Evolutionary conservation across 176 grass and related monocot species (phyloP), one percentile per base, ranked within the genome.

Genomic region (Alloteropsis semialata): DNA sequence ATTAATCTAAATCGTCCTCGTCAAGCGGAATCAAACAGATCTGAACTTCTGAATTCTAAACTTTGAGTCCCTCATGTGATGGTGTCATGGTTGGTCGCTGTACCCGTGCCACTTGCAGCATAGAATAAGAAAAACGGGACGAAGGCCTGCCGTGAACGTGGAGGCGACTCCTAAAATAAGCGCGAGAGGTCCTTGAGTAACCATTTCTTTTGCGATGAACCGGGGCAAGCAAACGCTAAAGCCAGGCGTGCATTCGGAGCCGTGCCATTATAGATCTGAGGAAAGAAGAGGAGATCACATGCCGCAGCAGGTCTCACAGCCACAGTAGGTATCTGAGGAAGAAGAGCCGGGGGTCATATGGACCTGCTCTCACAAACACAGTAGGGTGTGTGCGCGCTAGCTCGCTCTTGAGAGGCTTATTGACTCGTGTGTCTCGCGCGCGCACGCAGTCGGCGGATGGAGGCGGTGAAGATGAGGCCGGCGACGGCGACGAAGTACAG

Each of bases 401-500:
- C n/a, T n/a, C n/a, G n/a, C n/a, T n/a, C n/a, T n/a, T n/a, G n/a
- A n/a, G n/a, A n/a, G n/a, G n/a, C n/a, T n/a, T n/a, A n/a, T n/a
- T 58, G 55, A 27, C n/a, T 27, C 55, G n/a, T 5, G 10, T 57
- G 54, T 11, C 9, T 57, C 19, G 24, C 22, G 12, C n/a, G 9
- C 46, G 16, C 55, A 58, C 55, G 10, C n/a, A 58, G n/a, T 6
- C 54, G n/a, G 22, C 54, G n/a, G 3, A 80, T 78, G 84, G 89
- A 91, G 75, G 53, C 74, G 6, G 71, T 33, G 55, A 87, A 87
- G 79, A 65, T 64, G 72, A 84, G 74, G 37, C 32, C 62, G 69
- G 71, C 77, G 8, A 73, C 27, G 45, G 83, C 34, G 72, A 33
- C 46, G 45, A 90, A 90, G 49, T 90, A 96, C 78, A 29, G 59